Evolutionary conservation across 345 rosid genomes (phyloP), one percentile per base, ranked within the genome.

Genomic region (Linum tenue): DNA sequence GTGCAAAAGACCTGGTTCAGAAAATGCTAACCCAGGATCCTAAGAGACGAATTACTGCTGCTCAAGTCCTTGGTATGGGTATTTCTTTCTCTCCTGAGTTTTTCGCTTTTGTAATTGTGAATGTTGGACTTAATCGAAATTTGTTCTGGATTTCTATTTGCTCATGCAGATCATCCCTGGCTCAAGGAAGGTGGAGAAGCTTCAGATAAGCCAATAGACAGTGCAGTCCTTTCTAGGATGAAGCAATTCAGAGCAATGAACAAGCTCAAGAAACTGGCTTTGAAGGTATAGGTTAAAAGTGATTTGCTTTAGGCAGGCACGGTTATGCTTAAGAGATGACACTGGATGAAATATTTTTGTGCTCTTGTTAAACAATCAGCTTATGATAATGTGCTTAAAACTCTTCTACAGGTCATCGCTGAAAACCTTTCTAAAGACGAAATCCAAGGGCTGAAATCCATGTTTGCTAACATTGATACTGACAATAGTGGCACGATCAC

Each of bases 401-500:
- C 11, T 41, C 41, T 42, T 43, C 36, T 14, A 51, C 55, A 77
- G 84, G 84, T 77, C 55, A 77, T 80, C 16, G 84, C 81, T 0
- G 72, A 77, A 73, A 77, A 68, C 62, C 79, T 80, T 44, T 67
- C 77, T 17, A 48, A 60, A 17, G 81, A 80, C 10, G 81, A 80
- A 64, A 77, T 77, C 65, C 73, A 72, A 75, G 81, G 81, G 62
- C 72, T 75, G 2, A 80, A 77, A 57, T 51, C 75, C 37, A 77
- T 75, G 79, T 80, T 77, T 57, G 67, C 69, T 51, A 73, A 76
- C 72, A 73, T 76, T 39, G 83, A 79, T 55, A 76, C 76, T 1
- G 81, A 80, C 55, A 77, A 77, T 14, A 80, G 81, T 66, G 84
- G 81, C 59, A 75, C 81, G 7, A 80, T 80, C 65, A 77, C 81